These are phyloP conservation scores for Cercospora beticola DNA, from an alignment of 2,329 filamentous ascomycete species.

Conservation along the genomic window DNA sequence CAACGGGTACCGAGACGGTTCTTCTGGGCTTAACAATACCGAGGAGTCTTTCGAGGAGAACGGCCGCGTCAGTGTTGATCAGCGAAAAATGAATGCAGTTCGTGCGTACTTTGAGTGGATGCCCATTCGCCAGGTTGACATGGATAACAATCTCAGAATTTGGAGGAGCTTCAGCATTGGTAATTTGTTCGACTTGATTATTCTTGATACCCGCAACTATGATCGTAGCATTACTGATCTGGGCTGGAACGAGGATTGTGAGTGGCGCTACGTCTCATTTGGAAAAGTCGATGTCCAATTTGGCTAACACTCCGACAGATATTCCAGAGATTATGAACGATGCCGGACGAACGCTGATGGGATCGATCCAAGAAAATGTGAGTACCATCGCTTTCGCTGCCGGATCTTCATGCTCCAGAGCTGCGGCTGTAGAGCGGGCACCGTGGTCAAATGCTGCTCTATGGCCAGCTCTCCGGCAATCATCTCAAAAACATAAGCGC, in stretches of 20 bases:
- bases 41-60: slow-evolving; percentile 43
- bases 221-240: slow-evolving; percentile 47
- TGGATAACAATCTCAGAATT: slow-evolving; percentile 47
- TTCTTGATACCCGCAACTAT: slow-evolving; percentile 47
- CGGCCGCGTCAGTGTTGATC: slow-evolving; percentile 44
- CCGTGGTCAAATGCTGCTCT: too few species aligned
- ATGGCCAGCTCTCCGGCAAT: too few species aligned
- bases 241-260: slow-evolving; percentile 21
- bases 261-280: not conserved
- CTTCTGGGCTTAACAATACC: slow-evolving; percentile 45
- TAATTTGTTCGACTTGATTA: slow-evolving; percentile 44
- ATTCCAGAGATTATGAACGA: slow-evolving; percentile 32
- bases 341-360: slow-evolving; percentile 33
- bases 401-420: not conserved
- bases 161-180: slow-evolving; percentile 46
- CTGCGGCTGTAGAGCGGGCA: too few species aligned
- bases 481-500: too few species aligned
- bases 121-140: slow-evolving; percentile 45
- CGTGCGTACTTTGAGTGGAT: slow-evolving; percentile 48
- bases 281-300: not conserved
- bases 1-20: slow-evolving; percentile 45
- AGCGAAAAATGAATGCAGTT: slow-evolving; percentile 50
- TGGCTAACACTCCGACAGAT: slow-evolving; percentile 4
- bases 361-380: slow-evolving; percentile 28
- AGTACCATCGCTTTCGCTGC: not conserved